Conservation (phyloP, 768 basidiomycete species). For the Dentipellis sp. region DNA sequence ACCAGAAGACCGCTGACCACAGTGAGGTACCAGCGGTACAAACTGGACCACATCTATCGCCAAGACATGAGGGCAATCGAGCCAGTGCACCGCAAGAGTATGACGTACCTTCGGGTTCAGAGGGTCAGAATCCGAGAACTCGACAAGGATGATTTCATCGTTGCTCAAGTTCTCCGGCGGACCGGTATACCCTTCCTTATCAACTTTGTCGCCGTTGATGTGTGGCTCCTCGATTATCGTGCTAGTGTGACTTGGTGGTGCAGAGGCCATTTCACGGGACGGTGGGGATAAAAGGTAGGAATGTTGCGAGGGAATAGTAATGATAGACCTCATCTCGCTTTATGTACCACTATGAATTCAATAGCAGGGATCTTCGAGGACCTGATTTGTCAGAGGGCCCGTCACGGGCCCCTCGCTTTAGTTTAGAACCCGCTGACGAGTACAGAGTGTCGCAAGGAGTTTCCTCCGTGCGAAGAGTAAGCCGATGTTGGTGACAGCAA, state of each 20-base stretch:
- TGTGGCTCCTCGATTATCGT: neutral
- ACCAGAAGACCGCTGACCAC: conserved; percentile 39
- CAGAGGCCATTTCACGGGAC: neutral
- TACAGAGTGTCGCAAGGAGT: too few relatives aligned
- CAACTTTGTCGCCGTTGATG: neutral
- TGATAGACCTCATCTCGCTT: too few relatives aligned
- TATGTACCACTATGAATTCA: too few relatives aligned
- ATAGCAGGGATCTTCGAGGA: too few relatives aligned
- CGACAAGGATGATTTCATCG: conserved; percentile 10
- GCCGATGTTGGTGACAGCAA: too few relatives aligned
- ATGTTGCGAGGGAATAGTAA: too few relatives aligned
- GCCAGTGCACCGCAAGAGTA: conserved; percentile 1
- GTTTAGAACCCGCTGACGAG: too few relatives aligned
- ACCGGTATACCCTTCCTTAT: neutral
- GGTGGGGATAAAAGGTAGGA: too few relatives aligned
- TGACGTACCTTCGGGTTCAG: conserved; percentile 7
- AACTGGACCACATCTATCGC: conserved; percentile 40
- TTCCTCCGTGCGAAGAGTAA: too few relatives aligned
- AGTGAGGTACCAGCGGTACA: conserved; percentile 42
- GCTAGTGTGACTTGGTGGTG: neutral
- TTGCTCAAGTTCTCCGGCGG: neutral
- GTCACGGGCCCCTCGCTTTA: too few relatives aligned
- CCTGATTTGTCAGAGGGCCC: too few relatives aligned
- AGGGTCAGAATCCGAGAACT: conserved; percentile 3
- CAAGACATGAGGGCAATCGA: neutral